Evolutionary conservation across 805 yeast species (phyloP).

Genomic region (Debaryomyces maramus): DNA sequence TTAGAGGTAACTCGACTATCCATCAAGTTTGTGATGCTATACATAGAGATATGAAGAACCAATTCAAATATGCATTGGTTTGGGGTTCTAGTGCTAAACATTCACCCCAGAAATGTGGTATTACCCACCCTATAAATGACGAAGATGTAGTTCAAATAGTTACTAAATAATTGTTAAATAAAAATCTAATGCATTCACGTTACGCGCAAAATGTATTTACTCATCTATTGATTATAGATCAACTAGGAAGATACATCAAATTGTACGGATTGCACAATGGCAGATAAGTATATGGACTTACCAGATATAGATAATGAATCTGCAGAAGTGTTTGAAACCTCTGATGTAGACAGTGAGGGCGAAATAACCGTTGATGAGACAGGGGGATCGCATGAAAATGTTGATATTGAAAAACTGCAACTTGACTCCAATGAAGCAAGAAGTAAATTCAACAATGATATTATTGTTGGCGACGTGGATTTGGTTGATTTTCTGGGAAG

Average conservation of each 20-base stretch:
- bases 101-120: conserved; percentile 95
- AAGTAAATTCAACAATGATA: conserved; percentile 23
- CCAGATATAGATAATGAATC: conserved; percentile 23
- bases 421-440: conserved; percentile 18
- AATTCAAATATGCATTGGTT: conserved; percentile 90
- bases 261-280: conserved; percentile 2
- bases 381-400: conserved; percentile 5
- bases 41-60: conserved; percentile 88
- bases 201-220: conserved; percentile 2
- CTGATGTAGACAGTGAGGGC: conserved; percentile 41
- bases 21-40: conserved; percentile 89
- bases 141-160: conserved; percentile 94
- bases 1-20: conserved; percentile 73
- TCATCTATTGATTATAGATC: neutral
- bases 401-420: conserved; percentile 15
- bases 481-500: conserved; percentile 41
- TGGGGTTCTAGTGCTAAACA: conserved; percentile 97
- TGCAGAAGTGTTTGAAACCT: conserved; percentile 46
- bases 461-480: conserved; percentile 22
- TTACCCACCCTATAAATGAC: conserved; percentile 78
- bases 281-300: conserved; percentile 12
- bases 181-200: conserved; percentile 1
- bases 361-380: conserved; percentile 8
- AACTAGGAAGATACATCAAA: neutral
- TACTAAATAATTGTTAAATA: conserved; percentile 53